These are phyloP conservation scores for Sphaceloma murrayae DNA, from an alignment of 2,329 filamentous ascomycete genomes.

Conservation along the genomic window DNA sequence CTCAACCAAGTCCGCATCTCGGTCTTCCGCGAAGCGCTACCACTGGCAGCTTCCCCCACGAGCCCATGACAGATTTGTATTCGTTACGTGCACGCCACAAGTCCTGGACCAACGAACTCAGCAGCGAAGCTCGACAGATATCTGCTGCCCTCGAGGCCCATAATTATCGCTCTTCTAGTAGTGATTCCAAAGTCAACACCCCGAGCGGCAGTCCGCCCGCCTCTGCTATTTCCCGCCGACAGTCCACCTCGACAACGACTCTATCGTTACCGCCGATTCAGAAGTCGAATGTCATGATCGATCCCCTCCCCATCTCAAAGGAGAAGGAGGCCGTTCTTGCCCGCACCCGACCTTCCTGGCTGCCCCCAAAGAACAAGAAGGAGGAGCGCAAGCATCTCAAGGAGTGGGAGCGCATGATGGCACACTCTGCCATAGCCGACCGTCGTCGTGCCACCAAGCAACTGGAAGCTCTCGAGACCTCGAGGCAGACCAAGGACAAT, in stretches of 20 bases:
- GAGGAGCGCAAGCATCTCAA: conserved; percentile 85
- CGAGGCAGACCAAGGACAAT: conserved; percentile 42
- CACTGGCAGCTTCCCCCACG: conserved; percentile 22
- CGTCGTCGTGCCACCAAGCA: conserved; percentile 41
- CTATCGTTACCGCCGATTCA: conserved; percentile 55
- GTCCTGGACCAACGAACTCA: conserved; percentile 67
- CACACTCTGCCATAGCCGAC: conserved; percentile 49
- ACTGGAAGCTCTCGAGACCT: conserved; percentile 43
- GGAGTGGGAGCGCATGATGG: conserved; percentile 78
- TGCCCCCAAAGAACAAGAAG: conserved; percentile 76
- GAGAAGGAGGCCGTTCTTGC: conserved; percentile 79
- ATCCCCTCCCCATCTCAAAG: conserved; percentile 72
- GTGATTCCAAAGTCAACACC: conserved; percentile 37
- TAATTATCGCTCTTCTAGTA: conserved; percentile 38
- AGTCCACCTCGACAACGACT: conserved; percentile 24
- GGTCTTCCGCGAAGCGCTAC: conserved; percentile 26
- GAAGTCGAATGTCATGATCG: conserved; percentile 70
- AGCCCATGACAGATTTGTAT: conserved; percentile 19
- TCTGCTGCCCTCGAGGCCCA: conserved; percentile 76
- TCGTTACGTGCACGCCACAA: conserved; percentile 40
- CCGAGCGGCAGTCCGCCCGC: conserved; percentile 24
- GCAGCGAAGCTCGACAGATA: conserved; percentile 60
- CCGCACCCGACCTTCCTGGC: conserved; percentile 67
- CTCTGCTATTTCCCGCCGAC: conserved; percentile 21
- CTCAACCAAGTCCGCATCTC: conserved; percentile 7